Conservation (phyloP, 768 basidiomycete genomes). For the Suillus plorans region DNA sequence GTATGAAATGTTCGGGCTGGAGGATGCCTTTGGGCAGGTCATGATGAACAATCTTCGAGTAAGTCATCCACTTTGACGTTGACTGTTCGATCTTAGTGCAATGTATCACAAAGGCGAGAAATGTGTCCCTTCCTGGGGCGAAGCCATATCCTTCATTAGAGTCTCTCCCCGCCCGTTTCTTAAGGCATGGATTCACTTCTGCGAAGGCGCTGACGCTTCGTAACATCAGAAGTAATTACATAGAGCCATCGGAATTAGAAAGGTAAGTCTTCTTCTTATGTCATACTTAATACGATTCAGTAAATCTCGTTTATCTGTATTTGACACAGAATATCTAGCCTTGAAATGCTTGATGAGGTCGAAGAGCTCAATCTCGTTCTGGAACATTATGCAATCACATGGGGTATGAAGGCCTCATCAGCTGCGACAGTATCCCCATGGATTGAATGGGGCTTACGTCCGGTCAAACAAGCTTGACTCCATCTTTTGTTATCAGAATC, state of each 20-base stretch:
- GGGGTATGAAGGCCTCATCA: constrained; percentile 37
- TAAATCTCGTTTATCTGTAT: neutral
- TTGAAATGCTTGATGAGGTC: constrained; percentile 91
- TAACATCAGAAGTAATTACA: constrained; percentile 58
- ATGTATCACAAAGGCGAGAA: constrained; percentile 50
- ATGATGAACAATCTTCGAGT: constrained; percentile 90
- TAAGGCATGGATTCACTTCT: constrained; percentile 51
- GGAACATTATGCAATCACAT: constrained; percentile 86
- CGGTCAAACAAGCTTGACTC: neutral
- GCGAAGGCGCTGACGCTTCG: constrained; percentile 64
- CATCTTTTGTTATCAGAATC: neutral
- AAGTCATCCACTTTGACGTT: constrained; percentile 13
- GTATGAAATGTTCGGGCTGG: constrained; percentile 93
- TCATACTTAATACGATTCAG: neutral
- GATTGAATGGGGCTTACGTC: constrained; percentile 1
- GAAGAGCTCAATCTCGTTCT: constrained; percentile 93
- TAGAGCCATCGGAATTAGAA: constrained; percentile 49
- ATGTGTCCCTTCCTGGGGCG: constrained; percentile 74
- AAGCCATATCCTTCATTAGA: constrained; percentile 56
- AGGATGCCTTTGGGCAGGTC: constrained; percentile 87
- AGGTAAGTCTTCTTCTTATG: constrained; percentile 42
- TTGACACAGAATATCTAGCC: constrained; percentile 58
- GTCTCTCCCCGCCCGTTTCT: constrained; percentile 60
- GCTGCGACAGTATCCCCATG: neutral
- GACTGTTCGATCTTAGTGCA: neutral